Conservation (phyloP, 2,329 filamentous ascomycete species). For the Blastomyces percursus region DNA sequence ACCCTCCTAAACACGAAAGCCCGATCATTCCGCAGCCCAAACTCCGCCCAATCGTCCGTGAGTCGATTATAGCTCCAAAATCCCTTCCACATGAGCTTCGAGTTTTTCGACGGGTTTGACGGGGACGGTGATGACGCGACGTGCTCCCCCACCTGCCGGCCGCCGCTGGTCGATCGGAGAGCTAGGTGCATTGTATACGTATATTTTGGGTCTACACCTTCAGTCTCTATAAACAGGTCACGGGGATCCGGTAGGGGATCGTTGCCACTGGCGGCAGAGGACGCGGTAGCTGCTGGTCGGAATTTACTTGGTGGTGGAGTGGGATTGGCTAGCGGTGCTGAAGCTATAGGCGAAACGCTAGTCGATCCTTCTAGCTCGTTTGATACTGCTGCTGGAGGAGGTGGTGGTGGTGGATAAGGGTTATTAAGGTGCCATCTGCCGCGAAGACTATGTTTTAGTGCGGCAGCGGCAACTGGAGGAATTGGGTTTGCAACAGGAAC, state of each 20-base stretch:
- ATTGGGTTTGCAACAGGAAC: conserved; percentile 22
- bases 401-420: conserved; percentile 32
- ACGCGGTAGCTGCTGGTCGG: conserved; percentile 9
- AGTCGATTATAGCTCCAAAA: conserved; percentile 86
- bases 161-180: conserved; percentile 42
- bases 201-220: conserved; percentile 69
- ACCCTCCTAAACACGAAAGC: conserved; percentile 53
- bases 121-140: conserved; percentile 12
- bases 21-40: conserved; percentile 53
- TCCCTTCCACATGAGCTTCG: conserved; percentile 76
- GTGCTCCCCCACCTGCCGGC: conserved; percentile 30
- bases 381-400: neutral
- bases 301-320: conserved; percentile 14
- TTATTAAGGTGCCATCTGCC: conserved; percentile 58
- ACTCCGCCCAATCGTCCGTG: conserved; percentile 84
- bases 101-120: conserved; percentile 54
- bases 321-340: conserved; percentile 20
- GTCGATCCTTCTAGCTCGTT: neutral
- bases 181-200: conserved; percentile 71
- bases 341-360: conserved; percentile 14
- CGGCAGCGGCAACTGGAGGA: conserved; percentile 33
- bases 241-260: conserved; percentile 29
- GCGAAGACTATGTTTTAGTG: conserved; percentile 58
- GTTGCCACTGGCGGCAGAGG: neutral
- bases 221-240: conserved; percentile 73